These are phyloP conservation scores for Begonia loranthoides DNA, from an alignment of 306 rosid species.

Conservation along the genomic window DNA sequence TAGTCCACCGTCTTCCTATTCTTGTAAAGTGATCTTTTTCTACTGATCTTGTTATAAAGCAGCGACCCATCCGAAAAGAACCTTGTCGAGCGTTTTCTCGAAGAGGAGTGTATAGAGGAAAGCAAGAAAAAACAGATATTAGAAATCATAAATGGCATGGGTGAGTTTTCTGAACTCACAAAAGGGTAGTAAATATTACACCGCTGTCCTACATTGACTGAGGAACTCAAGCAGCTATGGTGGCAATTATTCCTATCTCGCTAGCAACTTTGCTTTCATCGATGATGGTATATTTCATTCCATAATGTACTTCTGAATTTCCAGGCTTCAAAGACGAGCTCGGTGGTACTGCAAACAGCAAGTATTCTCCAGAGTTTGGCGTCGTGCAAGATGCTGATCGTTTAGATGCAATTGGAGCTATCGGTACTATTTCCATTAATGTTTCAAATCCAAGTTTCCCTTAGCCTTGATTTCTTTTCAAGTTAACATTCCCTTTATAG, in stretches of 20 bases:
- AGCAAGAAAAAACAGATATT: slow-evolving; percentile 34
- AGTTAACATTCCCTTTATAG: too few relatives aligned
- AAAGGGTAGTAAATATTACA: too few relatives aligned
- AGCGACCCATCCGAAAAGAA: slow-evolving; percentile 72
- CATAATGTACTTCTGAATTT: slow-evolving; percentile 7
- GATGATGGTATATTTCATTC: background rate
- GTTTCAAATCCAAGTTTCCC: background rate
- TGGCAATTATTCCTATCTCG: too few relatives aligned
- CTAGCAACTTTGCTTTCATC: too few relatives aligned
- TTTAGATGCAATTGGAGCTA: slow-evolving; percentile 94
- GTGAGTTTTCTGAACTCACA: slow-evolving; percentile 26
- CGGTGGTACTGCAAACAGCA: slow-evolving; percentile 28
- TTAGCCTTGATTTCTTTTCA: background rate
- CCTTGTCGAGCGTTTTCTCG: slow-evolving; percentile 56
- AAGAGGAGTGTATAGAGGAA: slow-evolving; percentile 54
- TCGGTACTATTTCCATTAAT: slow-evolving; percentile 31
- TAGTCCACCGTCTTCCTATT: too few relatives aligned
- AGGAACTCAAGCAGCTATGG: too few relatives aligned
- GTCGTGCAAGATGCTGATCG: slow-evolving; percentile 95
- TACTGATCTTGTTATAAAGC: slow-evolving; percentile 1
- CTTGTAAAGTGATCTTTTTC: background rate
- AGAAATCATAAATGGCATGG: slow-evolving; percentile 62
- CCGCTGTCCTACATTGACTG: too few relatives aligned
- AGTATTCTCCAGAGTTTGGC: slow-evolving; percentile 54
- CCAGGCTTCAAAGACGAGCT: slow-evolving; percentile 89